These are phyloP conservation scores for Dactylonectria macrodidyma DNA, from an alignment of 2,329 filamentous ascomycete species.

Conservation along the genomic window DNA sequence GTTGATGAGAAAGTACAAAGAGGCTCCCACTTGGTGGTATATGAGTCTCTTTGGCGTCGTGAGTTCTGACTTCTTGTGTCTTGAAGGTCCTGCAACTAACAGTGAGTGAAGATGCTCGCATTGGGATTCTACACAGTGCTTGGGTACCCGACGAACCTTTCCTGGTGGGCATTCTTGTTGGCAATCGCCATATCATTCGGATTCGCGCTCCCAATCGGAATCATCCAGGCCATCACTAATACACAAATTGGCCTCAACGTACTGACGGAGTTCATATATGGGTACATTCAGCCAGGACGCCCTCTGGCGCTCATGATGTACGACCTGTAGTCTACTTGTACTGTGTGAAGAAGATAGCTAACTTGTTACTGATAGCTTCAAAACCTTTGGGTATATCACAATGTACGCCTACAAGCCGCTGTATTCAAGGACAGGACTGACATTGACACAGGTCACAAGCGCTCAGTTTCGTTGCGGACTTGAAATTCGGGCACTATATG, in stretches of 20 bases:
- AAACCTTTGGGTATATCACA: slow-evolving; percentile 74
- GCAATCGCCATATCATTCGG: slow-evolving; percentile 74
- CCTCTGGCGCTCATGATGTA: slow-evolving; percentile 83
- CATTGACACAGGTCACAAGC: slow-evolving; percentile 66
- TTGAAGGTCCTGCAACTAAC: slow-evolving; percentile 30
- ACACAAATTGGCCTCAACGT: slow-evolving; percentile 82
- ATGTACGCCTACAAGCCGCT: slow-evolving; percentile 57
- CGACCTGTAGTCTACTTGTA: slow-evolving; percentile 27
- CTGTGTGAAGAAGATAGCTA: neutral
- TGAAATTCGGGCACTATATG: slow-evolving; percentile 84
- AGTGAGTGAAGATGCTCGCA: slow-evolving; percentile 61
- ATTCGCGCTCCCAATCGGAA: slow-evolving; percentile 78
- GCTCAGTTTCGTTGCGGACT: slow-evolving; percentile 74
- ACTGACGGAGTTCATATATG: slow-evolving; percentile 80
- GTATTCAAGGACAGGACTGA: slow-evolving; percentile 21
- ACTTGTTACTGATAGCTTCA: slow-evolving; percentile 61
- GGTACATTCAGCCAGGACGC: slow-evolving; percentile 81
- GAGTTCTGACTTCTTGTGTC: slow-evolving; percentile 42
- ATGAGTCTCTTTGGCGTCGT: slow-evolving; percentile 69
- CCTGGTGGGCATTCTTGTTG: slow-evolving; percentile 81
- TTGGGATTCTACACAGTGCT: slow-evolving; percentile 70
- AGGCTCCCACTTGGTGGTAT: slow-evolving; percentile 77
- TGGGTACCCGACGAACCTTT: slow-evolving; percentile 76
- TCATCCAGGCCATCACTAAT: slow-evolving; percentile 79
- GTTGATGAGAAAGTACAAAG: slow-evolving; percentile 74